Evolutionary conservation across 2,329 filamentous ascomycete genomes (phyloP), one percentile per base, ranked within the genome.

Genomic region (Hawksworthiomyces lignivorus): DNA sequence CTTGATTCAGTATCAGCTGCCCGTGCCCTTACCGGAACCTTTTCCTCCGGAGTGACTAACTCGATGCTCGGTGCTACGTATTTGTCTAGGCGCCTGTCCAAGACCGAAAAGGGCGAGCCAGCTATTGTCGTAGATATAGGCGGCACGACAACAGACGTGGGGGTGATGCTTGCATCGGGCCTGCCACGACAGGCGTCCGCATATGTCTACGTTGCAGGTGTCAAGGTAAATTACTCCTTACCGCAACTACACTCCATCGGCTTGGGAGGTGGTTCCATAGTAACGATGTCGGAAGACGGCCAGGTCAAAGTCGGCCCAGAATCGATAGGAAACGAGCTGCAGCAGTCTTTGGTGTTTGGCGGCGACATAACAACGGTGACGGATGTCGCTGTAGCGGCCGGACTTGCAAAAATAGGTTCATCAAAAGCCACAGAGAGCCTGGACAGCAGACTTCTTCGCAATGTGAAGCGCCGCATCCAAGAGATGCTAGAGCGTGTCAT

Each of bases 141-240:
- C 5, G 72, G 72, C 12, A 76, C 72, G 0, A 76, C 72, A 0
- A 65, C 69, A 0, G 71, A 76, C 43, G 65, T 71, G 6, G 70
- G 72, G 5, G 51, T 72, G 0, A 48, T 77, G 5, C 11, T 73
- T 58, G 38, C 69, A 4, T 71, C 60, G 26, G 69, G 70, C 0
- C 63, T 72, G 18, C 70, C 70, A 1, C 62, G 67, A 28, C 63
- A 68, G 48, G 65, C 67, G 28, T 61, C 65, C 14, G 64, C 66
- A 3, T 69, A 65, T 43, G 63, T 62, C 11, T 59, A 64, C 28
- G 58, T 73, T 2, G 66, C 62, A 5, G 68, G 68, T 7, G 67
- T 73, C 5, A 57, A 63, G 11, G 68, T 67, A 50, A 70, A 70
- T 41, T 52, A 48, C 39, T 41, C 46, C 59, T 62, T 50, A 50